These are phyloP conservation scores for Backusella westeae DNA, from an alignment of 192 early-diverging fungal species.

Conservation along the genomic window DNA sequence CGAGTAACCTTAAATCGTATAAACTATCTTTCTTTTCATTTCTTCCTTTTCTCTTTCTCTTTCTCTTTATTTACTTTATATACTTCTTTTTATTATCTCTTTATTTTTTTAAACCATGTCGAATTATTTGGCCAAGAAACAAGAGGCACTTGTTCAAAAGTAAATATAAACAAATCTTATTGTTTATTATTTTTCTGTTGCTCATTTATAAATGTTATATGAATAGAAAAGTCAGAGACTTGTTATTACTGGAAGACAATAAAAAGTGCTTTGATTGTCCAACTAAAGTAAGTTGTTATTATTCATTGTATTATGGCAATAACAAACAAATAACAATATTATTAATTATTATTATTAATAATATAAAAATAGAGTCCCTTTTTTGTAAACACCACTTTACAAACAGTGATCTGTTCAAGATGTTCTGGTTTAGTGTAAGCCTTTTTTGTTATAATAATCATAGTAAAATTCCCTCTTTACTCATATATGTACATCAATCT, in stretches of 20 bases:
- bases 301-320: background rate
- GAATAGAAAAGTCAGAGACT: constrained; percentile 15
- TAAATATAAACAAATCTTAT: background rate
- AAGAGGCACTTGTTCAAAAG: constrained; percentile 30
- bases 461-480: background rate
- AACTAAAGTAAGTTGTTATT: constrained; percentile 34
- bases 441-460: background rate
- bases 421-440: constrained; percentile 52
- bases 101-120: constrained; percentile 27
- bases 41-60: background rate
- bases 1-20: background rate
- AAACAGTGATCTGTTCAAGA: constrained; percentile 49
- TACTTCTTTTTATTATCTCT: background rate
- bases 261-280: constrained; percentile 55
- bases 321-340: background rate
- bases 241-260: constrained; percentile 29
- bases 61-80: background rate
- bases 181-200: constrained; percentile 17
- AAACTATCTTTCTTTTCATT: background rate
- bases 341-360: too few species aligned
- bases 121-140: constrained; percentile 35
- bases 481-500: background rate
- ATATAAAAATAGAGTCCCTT: constrained; percentile 38
- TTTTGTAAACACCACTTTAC: constrained; percentile 49
- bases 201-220: constrained; percentile 22